Conservation (phyloP, 257 asterid genomes). For the Lavandula angustifolia region DNA sequence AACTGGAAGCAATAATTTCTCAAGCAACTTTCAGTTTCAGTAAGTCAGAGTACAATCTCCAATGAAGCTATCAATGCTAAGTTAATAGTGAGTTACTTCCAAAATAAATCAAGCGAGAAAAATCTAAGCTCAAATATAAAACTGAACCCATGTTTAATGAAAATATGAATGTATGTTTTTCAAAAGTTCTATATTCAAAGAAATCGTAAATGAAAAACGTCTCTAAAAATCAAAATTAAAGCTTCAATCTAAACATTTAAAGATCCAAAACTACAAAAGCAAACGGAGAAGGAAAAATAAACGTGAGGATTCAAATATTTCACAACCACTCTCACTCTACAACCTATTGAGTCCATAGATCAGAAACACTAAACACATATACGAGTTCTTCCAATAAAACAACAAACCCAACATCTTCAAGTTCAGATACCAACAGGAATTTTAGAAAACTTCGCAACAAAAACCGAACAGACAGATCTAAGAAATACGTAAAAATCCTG, state of each 20-base stretch:
- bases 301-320: background rate
- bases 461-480: conserved; percentile 29
- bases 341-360: background rate
- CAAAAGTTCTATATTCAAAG: background rate
- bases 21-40: background rate
- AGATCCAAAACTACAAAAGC: background rate
- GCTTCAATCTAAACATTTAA: background rate
- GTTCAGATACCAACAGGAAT: background rate
- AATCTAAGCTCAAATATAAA: background rate
- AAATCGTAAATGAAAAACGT: background rate
- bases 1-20: background rate
- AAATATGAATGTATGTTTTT: background rate
- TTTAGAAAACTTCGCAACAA: background rate
- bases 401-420: background rate
- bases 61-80: conserved; percentile 12
- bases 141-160: background rate
- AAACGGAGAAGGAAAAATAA: background rate
- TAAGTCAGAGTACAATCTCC: background rate
- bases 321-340: conserved; percentile 2
- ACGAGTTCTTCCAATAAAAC: background rate
- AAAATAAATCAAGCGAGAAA: background rate
- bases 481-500: conserved; percentile 5
- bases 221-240: conserved; percentile 4
- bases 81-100: background rate
- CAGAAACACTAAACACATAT: background rate